phyloP scores from a whole-genome alignment of 2,329 filamentous ascomycete species.

The Hypoxylon sp. region DNA sequence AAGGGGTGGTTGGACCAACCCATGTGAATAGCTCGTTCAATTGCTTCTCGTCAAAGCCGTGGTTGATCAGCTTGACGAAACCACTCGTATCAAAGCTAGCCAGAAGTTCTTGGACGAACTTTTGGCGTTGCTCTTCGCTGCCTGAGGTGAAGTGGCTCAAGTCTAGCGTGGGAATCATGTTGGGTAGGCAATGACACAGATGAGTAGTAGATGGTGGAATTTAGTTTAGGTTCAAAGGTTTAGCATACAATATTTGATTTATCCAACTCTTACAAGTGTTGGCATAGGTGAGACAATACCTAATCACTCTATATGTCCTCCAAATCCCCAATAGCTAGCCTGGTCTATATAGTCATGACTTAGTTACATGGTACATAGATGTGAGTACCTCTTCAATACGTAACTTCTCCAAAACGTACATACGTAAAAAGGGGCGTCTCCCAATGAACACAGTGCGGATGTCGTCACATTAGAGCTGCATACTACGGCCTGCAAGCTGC shows the following conservation, averaged over 20 bases:
- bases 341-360: background rate
- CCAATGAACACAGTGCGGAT: background rate
- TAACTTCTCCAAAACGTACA: background rate
- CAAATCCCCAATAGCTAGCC: no score
- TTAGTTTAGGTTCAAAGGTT: background rate
- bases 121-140: background rate
- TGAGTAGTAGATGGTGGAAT: background rate
- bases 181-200: background rate
- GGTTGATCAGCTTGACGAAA: conserved; percentile 2
- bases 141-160: conserved; percentile 1
- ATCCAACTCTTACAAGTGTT: background rate
- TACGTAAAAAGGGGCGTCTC: background rate
- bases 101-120: conserved; percentile 1
- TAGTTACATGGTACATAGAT: background rate
- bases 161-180: background rate
- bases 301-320: no score
- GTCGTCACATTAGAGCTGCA: background rate
- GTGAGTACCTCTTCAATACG: background rate
- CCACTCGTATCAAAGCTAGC: background rate
- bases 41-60: conserved; percentile 1
- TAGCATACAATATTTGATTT: background rate
- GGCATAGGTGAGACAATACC: background rate
- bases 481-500: background rate
- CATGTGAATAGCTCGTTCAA: background rate
- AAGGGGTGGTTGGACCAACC: background rate